These are phyloP conservation scores for Dictyostelium brefeldianum DNA, from an alignment of 78 protist species.

Conservation along the genomic window DNA sequence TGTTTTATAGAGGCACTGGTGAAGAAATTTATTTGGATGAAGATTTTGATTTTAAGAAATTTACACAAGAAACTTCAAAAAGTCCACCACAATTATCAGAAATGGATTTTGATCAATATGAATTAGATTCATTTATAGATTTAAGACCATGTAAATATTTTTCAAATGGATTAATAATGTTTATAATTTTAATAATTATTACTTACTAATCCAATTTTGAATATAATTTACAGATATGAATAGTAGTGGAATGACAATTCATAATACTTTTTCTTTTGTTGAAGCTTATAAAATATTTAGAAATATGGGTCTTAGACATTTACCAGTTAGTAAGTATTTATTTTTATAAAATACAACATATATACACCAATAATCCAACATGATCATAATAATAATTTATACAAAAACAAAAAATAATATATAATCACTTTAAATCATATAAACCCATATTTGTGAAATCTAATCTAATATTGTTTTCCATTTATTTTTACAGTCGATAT, in stretches of 20 bases:
- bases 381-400: neutral
- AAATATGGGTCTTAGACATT: constrained; percentile 81
- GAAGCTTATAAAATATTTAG: constrained; percentile 81
- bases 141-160: constrained; percentile 61
- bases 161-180: neutral
- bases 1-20: constrained; percentile 31
- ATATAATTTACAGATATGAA: constrained; percentile 80
- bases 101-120: constrained; percentile 22
- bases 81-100: constrained; percentile 44
- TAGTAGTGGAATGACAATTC: constrained; percentile 68
- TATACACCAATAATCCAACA: too few species aligned
- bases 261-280: constrained; percentile 70
- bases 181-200: neutral
- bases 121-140: constrained; percentile 47
- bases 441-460: too few species aligned
- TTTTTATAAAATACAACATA: neutral
- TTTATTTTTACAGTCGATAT: constrained; percentile 39
- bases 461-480: neutral
- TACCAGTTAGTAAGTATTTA: constrained; percentile 68
- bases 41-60: constrained; percentile 25
- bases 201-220: neutral
- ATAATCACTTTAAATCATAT: too few species aligned
- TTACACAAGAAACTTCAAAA: constrained; percentile 40
- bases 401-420: neutral
- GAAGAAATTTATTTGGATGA: constrained; percentile 53